Conservation (phyloP, 2,329 filamentous ascomycete genomes). For the Didymosphaeria variabile region DNA sequence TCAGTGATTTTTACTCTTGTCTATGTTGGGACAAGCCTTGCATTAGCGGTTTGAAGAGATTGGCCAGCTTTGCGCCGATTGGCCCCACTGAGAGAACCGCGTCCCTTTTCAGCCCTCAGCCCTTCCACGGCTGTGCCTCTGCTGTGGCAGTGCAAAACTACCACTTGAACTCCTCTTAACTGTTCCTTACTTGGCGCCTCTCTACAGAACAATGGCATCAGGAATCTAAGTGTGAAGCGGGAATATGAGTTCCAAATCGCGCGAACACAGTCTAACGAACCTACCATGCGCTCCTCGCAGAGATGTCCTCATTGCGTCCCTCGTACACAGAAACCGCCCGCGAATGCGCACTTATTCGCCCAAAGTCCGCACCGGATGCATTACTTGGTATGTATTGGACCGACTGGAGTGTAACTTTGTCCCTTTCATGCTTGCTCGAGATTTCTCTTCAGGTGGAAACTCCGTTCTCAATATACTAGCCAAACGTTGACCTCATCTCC, state of each 20-base stretch:
- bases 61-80: not conserved
- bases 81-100: not conserved
- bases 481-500: not conserved
- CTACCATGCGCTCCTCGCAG: not conserved
- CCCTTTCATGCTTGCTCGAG: not conserved
- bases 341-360: not conserved
- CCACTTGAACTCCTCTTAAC: not conserved
- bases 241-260: not conserved
- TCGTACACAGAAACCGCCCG: not conserved
- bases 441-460: not conserved
- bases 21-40: not conserved
- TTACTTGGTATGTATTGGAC: conserved; percentile 20
- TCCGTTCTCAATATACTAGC: not conserved
- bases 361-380: conserved; percentile 23
- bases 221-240: too few relatives aligned
- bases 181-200: not conserved
- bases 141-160: not conserved
- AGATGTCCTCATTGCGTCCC: not conserved
- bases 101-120: not conserved
- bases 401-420: not conserved
- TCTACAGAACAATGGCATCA: not conserved
- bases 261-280: not conserved
- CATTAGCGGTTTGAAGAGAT: not conserved
- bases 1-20: not conserved
- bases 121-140: not conserved